Evolutionary conservation across 2,329 filamentous ascomycete genomes (phyloP), one percentile per base, ranked within the genome.

Genomic region (Diaporthe ilicicola): DNA sequence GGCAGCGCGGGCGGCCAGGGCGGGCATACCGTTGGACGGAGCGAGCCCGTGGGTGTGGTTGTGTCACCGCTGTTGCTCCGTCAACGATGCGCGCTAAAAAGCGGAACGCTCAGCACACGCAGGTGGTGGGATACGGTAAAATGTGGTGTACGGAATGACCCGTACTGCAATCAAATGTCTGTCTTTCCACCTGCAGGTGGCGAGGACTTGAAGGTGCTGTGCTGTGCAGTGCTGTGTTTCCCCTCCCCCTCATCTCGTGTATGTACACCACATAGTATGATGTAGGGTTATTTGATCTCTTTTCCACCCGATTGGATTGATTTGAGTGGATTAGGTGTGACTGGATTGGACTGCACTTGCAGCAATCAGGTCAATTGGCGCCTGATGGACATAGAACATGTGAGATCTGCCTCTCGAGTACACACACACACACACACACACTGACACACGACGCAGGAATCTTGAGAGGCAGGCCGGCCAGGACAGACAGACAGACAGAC

Each of bases 61-160:
- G 56, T 62, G 56, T 27, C 24, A 62, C 24, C 39, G 56, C 9
- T 46, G 59, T 62, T 62, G 42, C 59, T 62, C 59, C 42, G 59
- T 62, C 59, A 62, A 62, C 59, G 12, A 22, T 10, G 8, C 42
- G 42, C 59, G 27, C 59, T 62, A 62, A n/a, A 13, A 15, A 13
- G 37, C 37, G 37, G 37, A 39, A 39, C 37, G 37, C 37, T 3
- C 37, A 39, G 37, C 37, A 39, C 9, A 39, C 13, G 10, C 37
- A 34, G 32, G 32, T 9, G 32, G 9, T 4, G 4, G 32, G 32
- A 34, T 34, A 9, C 4, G 32, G 9, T n/a, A n/a, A n/a, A n/a
- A n/a, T n/a, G n/a, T n/a, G n/a, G n/a, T n/a, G n/a, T n/a, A n/a
- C n/a, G n/a, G n/a, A n/a, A n/a, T n/a, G n/a, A n/a, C n/a, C n/a